Evolutionary conservation across 345 rosid genomes (phyloP).

Genomic region (Syzygium grande): DNA sequence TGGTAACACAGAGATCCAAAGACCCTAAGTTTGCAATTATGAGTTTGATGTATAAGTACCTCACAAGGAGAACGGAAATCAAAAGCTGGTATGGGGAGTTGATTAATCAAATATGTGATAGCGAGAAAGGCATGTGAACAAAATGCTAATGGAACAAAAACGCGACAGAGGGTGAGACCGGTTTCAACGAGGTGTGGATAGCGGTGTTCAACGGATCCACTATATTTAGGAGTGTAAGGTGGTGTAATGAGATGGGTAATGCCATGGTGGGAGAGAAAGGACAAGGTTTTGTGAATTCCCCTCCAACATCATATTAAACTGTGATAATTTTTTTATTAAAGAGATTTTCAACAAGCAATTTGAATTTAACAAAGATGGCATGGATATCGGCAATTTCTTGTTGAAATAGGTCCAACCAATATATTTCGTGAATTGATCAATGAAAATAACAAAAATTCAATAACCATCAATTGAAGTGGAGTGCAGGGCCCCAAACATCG

Average conservation of each 20-base stretch:
- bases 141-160: background rate
- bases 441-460: background rate
- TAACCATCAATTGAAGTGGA: background rate
- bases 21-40: too few species aligned
- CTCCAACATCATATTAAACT: background rate
- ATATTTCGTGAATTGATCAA: background rate
- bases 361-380: background rate
- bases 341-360: background rate
- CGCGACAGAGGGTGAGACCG: background rate
- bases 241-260: background rate
- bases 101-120: background rate
- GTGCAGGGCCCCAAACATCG: background rate
- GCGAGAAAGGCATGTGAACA: background rate
- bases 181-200: background rate
- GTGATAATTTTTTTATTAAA: background rate
- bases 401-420: background rate
- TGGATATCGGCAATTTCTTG: background rate
- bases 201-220: background rate
- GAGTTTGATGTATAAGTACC: too few species aligned
- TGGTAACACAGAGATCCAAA: too few species aligned
- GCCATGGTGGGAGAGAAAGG: background rate
- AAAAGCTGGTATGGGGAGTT: background rate
- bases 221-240: background rate
- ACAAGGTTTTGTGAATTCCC: background rate
- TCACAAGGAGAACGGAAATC: too few species aligned